Base-by-base conservation (phyloP, 2,329 filamentous ascomycete genomes). In the Colletotrichum camelliae region DNA sequence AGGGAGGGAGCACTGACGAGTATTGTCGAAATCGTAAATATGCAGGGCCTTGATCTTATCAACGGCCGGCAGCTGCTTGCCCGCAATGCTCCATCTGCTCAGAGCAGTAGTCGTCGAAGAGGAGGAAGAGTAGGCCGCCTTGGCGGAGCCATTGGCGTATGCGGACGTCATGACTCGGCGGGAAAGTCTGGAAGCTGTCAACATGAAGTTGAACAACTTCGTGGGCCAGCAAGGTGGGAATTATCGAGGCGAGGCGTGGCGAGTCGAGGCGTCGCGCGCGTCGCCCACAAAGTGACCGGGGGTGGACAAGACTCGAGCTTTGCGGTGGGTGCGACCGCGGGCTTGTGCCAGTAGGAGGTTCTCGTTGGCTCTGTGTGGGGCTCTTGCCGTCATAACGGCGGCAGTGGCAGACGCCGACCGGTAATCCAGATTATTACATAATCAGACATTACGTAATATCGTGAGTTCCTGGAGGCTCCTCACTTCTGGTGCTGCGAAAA, bases 1-100 rank as follows among this genome's bases (percentile, higher is more conserved):
- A 33, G 69, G 77, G 24, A 27, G 58, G 35, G 66, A 52, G 27
- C 33, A 65, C 71, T 48, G 66, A 96, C 95, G 87, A 48, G 96
- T 98, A 82, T 99, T 98, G 85, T 99, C 97, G 84, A 98, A 99
- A 84, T 99, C 97, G 87, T 98, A 98, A 79, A 99, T 91, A 82
- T 98, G 96, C 68, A 99, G 92, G 10, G 92, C 87, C 83, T 92
- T 95, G 85, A 98, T 93, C 71, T 91, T 88, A 57, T 94, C 88
- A 13, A 92, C 89, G 37, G 91, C 90, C 91, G 78, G 64, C 78
- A 97, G 88, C 76, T 93, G 90, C 81, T 92, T 93, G 81, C 93
- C 92, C 76, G 93, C 87, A 79, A 96, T 92, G 55, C 95, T 98
- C 96, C 96, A 98, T 79, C 96, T 89, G 84, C 93, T 93, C 77